These are phyloP conservation scores for Trichosporon sp. DNA, from an alignment of 1,284 basidiomycete species.

Conservation along the genomic window DNA sequence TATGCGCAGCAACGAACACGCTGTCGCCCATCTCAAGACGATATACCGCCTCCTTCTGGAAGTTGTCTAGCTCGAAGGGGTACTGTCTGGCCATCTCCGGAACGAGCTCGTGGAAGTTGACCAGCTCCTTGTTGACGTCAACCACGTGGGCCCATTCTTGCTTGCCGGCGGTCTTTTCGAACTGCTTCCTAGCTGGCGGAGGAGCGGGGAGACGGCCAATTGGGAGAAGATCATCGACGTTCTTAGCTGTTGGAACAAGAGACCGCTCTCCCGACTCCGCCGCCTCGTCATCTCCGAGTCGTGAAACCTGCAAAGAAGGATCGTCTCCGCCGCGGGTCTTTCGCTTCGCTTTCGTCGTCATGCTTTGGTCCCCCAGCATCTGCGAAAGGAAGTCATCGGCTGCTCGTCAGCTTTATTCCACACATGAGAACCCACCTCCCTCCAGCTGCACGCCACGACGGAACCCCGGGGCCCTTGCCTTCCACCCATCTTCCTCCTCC, in stretches of 20 bases:
- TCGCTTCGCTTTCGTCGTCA: conserved; percentile 38
- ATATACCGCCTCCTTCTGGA: conserved; percentile 95
- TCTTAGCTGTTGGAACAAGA: conserved; percentile 41
- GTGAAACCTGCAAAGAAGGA: conserved; percentile 30
- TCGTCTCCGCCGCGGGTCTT: conserved; percentile 31
- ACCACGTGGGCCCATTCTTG: conserved; percentile 98
- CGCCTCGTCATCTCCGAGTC: conserved; percentile 32
- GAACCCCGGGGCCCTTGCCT: conserved; percentile 38
- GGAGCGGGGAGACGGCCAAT: conserved; percentile 54
- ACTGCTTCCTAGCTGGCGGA: conserved; percentile 33
- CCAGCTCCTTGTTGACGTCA: conserved; percentile 81
- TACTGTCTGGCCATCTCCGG: conserved; percentile 56
- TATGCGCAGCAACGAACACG: conserved; percentile 97
- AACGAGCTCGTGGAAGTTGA: conserved; percentile 56
- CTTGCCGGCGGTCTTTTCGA: conserved; percentile 55
- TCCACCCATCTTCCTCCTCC: conserved; percentile 45
- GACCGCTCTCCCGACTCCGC: conserved; percentile 10
- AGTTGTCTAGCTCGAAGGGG: conserved; percentile 79
- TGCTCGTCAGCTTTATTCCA: conserved; percentile 12
- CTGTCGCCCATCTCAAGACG: conserved; percentile 96
- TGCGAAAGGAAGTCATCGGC: conserved; percentile 44
- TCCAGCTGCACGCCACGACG: conserved; percentile 40
- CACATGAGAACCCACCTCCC: conserved; percentile 27
- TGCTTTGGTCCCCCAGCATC: conserved; percentile 39
- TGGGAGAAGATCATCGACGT: conserved; percentile 76